These are phyloP conservation scores for Chytriomyces sp. DNA, from an alignment of 192 early-diverging fungal species.

Conservation along the genomic window DNA sequence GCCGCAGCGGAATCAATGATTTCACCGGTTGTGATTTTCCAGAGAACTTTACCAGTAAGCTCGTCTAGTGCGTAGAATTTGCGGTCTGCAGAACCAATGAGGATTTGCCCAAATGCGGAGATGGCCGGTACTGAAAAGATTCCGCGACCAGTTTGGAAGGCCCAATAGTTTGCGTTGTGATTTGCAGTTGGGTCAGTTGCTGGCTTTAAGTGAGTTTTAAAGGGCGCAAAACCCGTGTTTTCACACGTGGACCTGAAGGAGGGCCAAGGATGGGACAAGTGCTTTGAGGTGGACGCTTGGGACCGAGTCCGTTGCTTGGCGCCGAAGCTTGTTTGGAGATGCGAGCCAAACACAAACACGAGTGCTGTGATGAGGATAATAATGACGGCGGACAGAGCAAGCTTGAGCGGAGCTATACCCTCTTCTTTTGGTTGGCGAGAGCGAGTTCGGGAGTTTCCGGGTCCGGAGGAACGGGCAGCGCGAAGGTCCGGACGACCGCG, in stretches of 20 bases:
- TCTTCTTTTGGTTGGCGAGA: no score
- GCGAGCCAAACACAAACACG: not conserved
- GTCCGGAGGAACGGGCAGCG: not conserved
- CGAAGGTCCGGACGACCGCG: not conserved
- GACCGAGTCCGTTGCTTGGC: not conserved
- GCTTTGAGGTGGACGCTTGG: not conserved
- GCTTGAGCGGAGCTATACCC: no score
- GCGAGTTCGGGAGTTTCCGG: no score
- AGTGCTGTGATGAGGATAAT: no score
- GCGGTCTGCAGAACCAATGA: slow-evolving; percentile 26
- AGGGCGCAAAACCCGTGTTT: slow-evolving; percentile 27
- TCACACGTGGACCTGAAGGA: slow-evolving; percentile 27
- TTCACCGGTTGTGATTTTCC: slow-evolving; percentile 20
- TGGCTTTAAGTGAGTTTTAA: slow-evolving; percentile 5
- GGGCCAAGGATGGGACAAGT: slow-evolving; percentile 8
- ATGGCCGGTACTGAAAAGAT: slow-evolving; percentile 33
- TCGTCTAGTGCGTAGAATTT: slow-evolving; percentile 29
- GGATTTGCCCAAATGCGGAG: not conserved
- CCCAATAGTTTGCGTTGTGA: slow-evolving; percentile 12
- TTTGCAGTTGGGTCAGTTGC: not conserved
- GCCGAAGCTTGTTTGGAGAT: not conserved
- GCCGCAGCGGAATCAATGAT: slow-evolving; percentile 27
- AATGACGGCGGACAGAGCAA: no score
- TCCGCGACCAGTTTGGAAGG: slow-evolving; percentile 31
- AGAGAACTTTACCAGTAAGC: slow-evolving; percentile 3